Conservation (phyloP, 441 rosid species). For the Gossypium aridum region DNA sequence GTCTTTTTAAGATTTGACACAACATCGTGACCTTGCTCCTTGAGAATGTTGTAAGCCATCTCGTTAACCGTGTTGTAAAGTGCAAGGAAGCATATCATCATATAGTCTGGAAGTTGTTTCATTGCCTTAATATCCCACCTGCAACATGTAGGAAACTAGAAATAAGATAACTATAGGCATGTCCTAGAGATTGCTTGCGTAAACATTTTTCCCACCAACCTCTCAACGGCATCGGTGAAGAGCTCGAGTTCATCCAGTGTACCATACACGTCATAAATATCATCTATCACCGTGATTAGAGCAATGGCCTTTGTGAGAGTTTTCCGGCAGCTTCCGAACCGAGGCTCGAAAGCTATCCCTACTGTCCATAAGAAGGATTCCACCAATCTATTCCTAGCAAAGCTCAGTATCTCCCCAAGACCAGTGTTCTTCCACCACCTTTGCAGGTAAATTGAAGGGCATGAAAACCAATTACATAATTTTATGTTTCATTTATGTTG, state of each 20-base stretch:
- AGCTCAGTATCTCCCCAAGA: conserved; percentile 25
- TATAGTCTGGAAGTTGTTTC: background rate
- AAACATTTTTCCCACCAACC: conserved; percentile 13
- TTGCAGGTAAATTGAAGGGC: background rate
- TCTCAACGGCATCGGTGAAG: conserved; percentile 31
- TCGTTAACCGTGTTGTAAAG: background rate
- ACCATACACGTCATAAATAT: conserved; percentile 28
- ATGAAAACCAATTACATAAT: background rate
- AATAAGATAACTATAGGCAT: background rate
- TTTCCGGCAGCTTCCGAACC: conserved; percentile 23
- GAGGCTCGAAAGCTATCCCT: conserved; percentile 29
- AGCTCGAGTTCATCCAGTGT: conserved; percentile 30
- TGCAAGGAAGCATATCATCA: background rate
- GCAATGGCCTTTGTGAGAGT: conserved; percentile 27
- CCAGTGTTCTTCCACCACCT: conserved; percentile 41
- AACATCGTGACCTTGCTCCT: background rate
- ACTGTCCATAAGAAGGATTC: conserved; percentile 32
- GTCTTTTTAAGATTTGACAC: background rate
- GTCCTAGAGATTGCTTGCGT: background rate
- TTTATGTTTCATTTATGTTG: background rate
- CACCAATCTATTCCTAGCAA: conserved; percentile 33
- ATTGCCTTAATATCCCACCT: background rate
- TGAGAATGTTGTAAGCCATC: background rate
- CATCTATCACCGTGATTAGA: conserved; percentile 33
- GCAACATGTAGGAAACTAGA: background rate